These are phyloP conservation scores for Kuraishia piskuri DNA, from an alignment of 805 yeast species.

Conservation along the genomic window DNA sequence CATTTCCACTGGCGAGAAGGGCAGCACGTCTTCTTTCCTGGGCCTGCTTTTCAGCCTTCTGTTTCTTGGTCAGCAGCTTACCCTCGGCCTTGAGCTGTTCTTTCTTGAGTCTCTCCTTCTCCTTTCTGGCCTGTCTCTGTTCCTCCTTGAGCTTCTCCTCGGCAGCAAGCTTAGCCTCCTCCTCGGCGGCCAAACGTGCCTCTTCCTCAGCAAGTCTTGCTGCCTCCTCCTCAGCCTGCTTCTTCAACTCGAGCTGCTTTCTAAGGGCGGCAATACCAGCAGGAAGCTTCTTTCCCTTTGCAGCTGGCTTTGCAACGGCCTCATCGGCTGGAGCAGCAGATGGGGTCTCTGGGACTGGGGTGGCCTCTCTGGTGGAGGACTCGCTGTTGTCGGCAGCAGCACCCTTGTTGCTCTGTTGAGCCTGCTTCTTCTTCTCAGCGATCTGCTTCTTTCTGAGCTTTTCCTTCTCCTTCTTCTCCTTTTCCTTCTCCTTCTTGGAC, in stretches of 20 bases:
- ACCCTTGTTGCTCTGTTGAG: slow-evolving; percentile 26
- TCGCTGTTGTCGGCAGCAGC: slow-evolving; percentile 15
- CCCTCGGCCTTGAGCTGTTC: slow-evolving; percentile 97
- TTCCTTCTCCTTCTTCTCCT: slow-evolving; percentile 88
- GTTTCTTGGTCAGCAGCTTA: slow-evolving; percentile 86
- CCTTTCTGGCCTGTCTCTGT: slow-evolving; percentile 63
- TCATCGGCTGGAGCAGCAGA: slow-evolving; percentile 25
- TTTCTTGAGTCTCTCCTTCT: slow-evolving; percentile 75
- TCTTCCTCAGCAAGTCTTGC: slow-evolving; percentile 66
- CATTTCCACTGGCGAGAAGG: slow-evolving; percentile 63
- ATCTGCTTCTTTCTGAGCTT: slow-evolving; percentile 56
- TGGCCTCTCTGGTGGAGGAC: slow-evolving; percentile 24
- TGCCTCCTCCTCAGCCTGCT: slow-evolving; percentile 82
- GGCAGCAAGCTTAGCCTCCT: slow-evolving; percentile 38
- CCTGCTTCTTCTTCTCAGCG: slow-evolving; percentile 32
- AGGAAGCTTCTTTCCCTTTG: slow-evolving; percentile 72
- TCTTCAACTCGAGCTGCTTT: slow-evolving; percentile 80
- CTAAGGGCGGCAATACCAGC: slow-evolving; percentile 89
- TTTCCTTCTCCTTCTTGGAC: slow-evolving; percentile 90
- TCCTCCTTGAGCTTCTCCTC: slow-evolving; percentile 62
- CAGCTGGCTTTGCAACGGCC: slow-evolving; percentile 27
- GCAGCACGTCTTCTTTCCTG: slow-evolving; percentile 87
- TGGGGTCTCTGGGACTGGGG: slow-evolving; percentile 17
- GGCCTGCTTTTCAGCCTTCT: slow-evolving; percentile 82
- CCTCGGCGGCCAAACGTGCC: slow-evolving; percentile 38